These are phyloP conservation scores for Fusarium nisikadoi DNA, from an alignment of 2,329 filamentous ascomycete species.

Conservation along the genomic window DNA sequence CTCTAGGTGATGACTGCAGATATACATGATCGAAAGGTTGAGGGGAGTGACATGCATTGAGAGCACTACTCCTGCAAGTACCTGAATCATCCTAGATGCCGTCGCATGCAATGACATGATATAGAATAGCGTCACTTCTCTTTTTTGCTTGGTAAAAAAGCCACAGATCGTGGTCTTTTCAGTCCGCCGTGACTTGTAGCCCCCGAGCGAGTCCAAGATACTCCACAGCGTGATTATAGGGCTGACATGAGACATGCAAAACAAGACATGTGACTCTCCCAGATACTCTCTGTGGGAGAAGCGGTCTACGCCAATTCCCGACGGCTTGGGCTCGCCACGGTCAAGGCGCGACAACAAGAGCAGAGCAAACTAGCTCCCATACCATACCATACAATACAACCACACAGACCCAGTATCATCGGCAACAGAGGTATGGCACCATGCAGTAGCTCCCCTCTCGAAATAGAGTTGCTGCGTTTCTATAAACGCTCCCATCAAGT, in stretches of 20 bases:
- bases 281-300: neutral
- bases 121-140: neutral
- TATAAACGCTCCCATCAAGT: neutral
- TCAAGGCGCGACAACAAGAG: neutral
- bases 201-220: neutral
- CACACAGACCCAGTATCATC: neutral
- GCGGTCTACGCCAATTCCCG: constrained; percentile 2
- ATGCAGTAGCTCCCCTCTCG: neutral
- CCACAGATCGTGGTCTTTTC: neutral
- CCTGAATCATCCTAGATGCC: constrained; percentile 3
- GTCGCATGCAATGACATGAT: neutral
- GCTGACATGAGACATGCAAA: constrained; percentile 29
- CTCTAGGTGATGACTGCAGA: constrained; percentile 31
- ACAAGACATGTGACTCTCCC: constrained; percentile 10
- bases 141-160: neutral
- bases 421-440: neutral
- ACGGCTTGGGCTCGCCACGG: neutral
- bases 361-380: neutral
- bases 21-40: neutral
- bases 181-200: neutral
- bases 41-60: constrained; percentile 20
- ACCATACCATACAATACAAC: neutral
- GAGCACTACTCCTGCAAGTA: constrained; percentile 7
- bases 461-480: neutral
- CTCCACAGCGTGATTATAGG: constrained; percentile 23